Base-by-base conservation (phyloP, 768 basidiomycete species). In the Melanogaster broomeanus region DNA sequence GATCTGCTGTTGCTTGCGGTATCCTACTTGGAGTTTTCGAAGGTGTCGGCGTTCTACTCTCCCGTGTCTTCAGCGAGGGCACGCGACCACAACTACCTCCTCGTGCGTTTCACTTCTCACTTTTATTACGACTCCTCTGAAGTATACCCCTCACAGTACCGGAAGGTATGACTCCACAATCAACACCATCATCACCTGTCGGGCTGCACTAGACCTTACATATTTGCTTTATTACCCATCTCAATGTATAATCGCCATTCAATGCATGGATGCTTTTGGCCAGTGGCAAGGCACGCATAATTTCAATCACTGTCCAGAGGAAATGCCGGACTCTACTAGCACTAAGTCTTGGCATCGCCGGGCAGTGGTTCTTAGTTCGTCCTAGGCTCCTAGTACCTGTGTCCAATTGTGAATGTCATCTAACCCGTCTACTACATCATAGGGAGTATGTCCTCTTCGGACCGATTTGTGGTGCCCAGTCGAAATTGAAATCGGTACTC, bases 1-100 rank as follows among this genome's bases (percentile, higher is more conserved):
- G 88, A 15, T 94, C 91, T n/a, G 96, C 96, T 16, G 80, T 99
- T 41, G 90, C 91, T 15, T 98, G 97, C 66, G 96, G 95, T 67
- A 95, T 99, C 53, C 77, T 99, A 22, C 82, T 99, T 22, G 95
- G 96, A 59, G 90, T 93, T 12, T 91, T 94, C 64, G 90, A 93
- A 72, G 95, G 95, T 63, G 93, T 98, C 19, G 96, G 96, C 60
- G 95, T 98, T 8, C 77, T 98, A 22, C 76, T 98, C 55, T 88
- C 85, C 42, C 83, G 96, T 53, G 88, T 94, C 58, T 89, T 97
- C 70, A 89, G 87, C 63, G 90, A 91, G 65, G 82, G 82, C 51
- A 83, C 85, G 60, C 78, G 88, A 62, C 91, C 89, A 58, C 87
- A 88, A 65, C 74, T 90, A 71, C 85, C 88, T 54, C 87, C 85